Percentiles rank a stretch among this genome's conserved stretches.
Evolutionary conservation across 169 alveolate genomes (phyloP).

Genomic region (Cryptosporidium viatorum): DNA sequence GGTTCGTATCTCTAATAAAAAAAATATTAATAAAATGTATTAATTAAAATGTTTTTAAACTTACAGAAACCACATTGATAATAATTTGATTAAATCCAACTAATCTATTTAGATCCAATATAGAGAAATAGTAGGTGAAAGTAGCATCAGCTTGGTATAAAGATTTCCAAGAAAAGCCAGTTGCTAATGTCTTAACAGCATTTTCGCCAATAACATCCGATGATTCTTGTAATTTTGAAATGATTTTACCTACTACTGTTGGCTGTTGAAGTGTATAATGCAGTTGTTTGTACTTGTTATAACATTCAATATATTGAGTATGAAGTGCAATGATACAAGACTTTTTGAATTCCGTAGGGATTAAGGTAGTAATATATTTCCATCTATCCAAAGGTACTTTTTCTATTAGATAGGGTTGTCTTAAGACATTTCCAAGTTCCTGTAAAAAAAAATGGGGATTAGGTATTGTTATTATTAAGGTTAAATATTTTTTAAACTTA

Average conservation of each 20-base stretch:
- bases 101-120: conserved; percentile 45
- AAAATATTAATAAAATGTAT: neutral
- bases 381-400: conserved; percentile 27
- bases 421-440: conserved; percentile 43
- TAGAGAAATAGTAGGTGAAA: conserved; percentile 54
- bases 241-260: conserved; percentile 32
- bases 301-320: conserved; percentile 52
- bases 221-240: conserved; percentile 27
- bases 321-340: conserved; percentile 63
- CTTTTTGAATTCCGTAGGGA: conserved; percentile 49
- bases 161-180: conserved; percentile 69
- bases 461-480: neutral
- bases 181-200: conserved; percentile 27
- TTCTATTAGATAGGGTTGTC: conserved; percentile 24
- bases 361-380: conserved; percentile 18
- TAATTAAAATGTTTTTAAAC: neutral
- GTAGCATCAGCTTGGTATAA: conserved; percentile 70
- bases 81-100: conserved; percentile 61
- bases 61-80: conserved; percentile 44
- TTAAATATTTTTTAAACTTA: conserved; percentile 26
- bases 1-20: conserved; percentile 57
- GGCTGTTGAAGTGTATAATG: conserved; percentile 74
- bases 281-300: conserved; percentile 42
- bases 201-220: conserved; percentile 60
- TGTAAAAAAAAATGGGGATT: neutral